Evolutionary conservation across 352 stramenopile genomes (phyloP).

Genomic region (Blastocystis sp.): DNA sequence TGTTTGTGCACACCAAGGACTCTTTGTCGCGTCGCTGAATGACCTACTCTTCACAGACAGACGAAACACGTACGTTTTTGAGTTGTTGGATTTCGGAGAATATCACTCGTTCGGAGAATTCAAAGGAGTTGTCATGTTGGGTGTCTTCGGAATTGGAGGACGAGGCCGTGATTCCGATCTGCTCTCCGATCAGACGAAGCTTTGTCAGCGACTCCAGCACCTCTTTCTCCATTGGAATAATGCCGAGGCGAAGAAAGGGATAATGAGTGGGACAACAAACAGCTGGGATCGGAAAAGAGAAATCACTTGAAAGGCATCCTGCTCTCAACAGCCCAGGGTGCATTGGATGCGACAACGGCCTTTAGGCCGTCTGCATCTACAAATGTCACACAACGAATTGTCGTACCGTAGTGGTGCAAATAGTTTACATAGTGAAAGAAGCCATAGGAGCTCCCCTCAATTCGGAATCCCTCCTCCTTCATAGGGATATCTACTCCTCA

Average conservation of each 20-base stretch:
- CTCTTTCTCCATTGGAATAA: conserved; percentile 39
- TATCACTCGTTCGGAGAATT: conserved; percentile 23
- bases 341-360: not conserved
- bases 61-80: not conserved
- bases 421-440: not conserved
- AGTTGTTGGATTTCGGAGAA: conserved; percentile 52
- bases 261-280: not conserved
- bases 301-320: not conserved
- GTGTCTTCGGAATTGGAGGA: not conserved
- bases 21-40: conserved; percentile 47
- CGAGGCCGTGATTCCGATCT: conserved; percentile 21
- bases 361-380: not conserved
- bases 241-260: not conserved
- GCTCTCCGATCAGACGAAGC: not conserved
- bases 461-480: not conserved
- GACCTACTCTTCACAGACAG: not conserved
- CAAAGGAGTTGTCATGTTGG: not conserved
- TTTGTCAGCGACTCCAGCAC: conserved; percentile 4
- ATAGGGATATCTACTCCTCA: not conserved
- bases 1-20: conserved; percentile 47
- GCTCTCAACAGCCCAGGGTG: not conserved
- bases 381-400: not conserved
- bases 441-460: not conserved
- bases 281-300: not conserved
- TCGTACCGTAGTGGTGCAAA: not conserved